phyloP scores from a whole-genome alignment of 495 filamentous ascomycete genomes.

The Penicillium dipodomyicola region DNA sequence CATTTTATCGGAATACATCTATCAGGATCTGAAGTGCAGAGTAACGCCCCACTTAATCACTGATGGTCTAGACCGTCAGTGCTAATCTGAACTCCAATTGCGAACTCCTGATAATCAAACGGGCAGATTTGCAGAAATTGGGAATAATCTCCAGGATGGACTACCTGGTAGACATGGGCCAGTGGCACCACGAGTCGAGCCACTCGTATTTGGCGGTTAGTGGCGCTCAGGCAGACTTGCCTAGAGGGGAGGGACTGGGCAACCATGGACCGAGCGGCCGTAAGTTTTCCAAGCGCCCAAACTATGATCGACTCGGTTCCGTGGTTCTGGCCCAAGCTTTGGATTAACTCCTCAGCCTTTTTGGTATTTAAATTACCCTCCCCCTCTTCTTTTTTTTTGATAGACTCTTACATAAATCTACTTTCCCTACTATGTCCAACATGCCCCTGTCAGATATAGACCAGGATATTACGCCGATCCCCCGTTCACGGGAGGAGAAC shows the following conservation, averaged over 20 bases:
- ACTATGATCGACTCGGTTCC: conserved; percentile 26
- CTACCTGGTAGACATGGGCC: neutral
- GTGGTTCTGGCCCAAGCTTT: conserved; percentile 23
- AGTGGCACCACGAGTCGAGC: conserved; percentile 6
- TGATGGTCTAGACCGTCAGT: neutral
- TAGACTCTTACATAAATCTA: neutral
- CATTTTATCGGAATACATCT: neutral
- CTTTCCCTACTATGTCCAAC: neutral
- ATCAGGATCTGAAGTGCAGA: neutral
- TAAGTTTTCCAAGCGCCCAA: conserved; percentile 27
- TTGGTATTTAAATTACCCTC: conserved; percentile 11
- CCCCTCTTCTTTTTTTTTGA: neutral
- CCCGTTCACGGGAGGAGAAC: conserved; percentile 70
- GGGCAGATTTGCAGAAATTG: neutral
- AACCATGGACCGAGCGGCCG: conserved; percentile 23
- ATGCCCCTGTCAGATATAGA: conserved; percentile 34
- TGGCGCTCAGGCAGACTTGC: conserved; percentile 23
- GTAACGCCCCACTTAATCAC: conserved; percentile 5
- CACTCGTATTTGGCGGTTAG: conserved; percentile 16
- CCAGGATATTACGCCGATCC: conserved; percentile 38
- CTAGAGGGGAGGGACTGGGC: neutral
- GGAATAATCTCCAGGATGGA: conserved; percentile 5
- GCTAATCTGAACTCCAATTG: too few species aligned
- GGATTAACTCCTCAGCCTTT: neutral
- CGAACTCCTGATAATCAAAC: too few species aligned